phyloP scores from a whole-genome alignment of 2,329 filamentous ascomycete species.

The Hypoxylon sp. region DNA sequence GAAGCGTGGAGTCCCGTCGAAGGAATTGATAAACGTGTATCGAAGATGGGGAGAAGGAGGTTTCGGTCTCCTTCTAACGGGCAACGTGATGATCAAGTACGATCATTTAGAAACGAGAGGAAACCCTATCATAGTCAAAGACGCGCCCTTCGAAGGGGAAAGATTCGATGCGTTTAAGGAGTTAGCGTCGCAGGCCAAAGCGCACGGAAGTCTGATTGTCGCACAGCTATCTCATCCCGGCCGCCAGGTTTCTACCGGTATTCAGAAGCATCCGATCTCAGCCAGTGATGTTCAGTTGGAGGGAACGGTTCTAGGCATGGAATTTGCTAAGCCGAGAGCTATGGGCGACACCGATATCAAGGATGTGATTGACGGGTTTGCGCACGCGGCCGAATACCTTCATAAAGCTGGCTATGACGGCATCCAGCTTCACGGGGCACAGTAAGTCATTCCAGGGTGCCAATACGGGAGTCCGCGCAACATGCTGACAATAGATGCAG shows the following conservation, averaged over 20 bases:
- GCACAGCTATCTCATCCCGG: constrained; percentile 73
- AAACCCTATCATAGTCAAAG: constrained; percentile 67
- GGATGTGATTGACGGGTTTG: constrained; percentile 38
- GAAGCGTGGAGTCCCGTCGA: constrained; percentile 53
- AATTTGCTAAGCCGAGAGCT: constrained; percentile 55
- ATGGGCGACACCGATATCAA: constrained; percentile 39
- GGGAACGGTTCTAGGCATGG: constrained; percentile 58
- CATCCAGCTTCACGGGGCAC: constrained; percentile 61
- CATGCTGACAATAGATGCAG: not conserved
- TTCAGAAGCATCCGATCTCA: constrained; percentile 55
- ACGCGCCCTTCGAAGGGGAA: constrained; percentile 60
- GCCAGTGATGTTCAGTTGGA: constrained; percentile 56
- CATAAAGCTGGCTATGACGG: constrained; percentile 51
- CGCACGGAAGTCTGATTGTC: constrained; percentile 66
- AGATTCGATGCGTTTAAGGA: constrained; percentile 67
- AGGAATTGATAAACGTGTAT: constrained; percentile 60
- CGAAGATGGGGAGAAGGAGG: constrained; percentile 67
- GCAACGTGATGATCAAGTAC: constrained; percentile 71
- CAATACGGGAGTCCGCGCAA: not conserved
- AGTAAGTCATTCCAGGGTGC: constrained; percentile 47
- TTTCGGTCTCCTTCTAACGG: constrained; percentile 66
- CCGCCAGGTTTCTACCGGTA: constrained; percentile 57
- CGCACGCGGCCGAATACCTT: constrained; percentile 42
- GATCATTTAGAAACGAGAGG: constrained; percentile 66
- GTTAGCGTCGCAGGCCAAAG: constrained; percentile 62